Evolutionary conservation across 352 stramenopile genomes (phyloP).

Genomic region (Hyaloperonospora brassicae): DNA sequence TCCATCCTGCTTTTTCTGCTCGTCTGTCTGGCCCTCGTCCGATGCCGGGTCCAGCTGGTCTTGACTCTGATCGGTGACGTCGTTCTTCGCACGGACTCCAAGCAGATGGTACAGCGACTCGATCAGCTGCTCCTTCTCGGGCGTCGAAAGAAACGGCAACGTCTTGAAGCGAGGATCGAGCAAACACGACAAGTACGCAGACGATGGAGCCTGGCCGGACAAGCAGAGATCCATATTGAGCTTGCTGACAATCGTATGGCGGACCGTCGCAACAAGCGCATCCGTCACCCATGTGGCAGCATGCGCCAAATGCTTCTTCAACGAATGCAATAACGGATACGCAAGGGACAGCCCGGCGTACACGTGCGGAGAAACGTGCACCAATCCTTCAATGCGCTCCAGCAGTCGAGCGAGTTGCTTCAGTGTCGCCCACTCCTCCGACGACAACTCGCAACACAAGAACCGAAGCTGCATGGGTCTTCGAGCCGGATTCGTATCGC

Average conservation of each 20-base stretch:
- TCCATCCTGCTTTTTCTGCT: constrained; percentile 18
- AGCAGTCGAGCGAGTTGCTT: constrained; percentile 60
- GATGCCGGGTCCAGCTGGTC: constrained; percentile 5
- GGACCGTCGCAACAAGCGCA: constrained; percentile 49
- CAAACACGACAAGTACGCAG: constrained; percentile 58
- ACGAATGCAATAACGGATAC: constrained; percentile 55
- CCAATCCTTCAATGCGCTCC: constrained; percentile 56
- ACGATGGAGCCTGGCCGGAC: constrained; percentile 37
- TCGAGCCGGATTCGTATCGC: constrained; percentile 58
- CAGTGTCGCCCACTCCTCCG: constrained; percentile 56
- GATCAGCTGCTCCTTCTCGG: constrained; percentile 45
- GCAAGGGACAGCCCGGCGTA: constrained; percentile 67
- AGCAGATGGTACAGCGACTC: constrained; percentile 50
- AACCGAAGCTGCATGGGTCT: constrained; percentile 73
- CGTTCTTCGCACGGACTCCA: constrained; percentile 31
- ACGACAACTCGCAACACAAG: constrained; percentile 62
- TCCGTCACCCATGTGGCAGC: constrained; percentile 56
- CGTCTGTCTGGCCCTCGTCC: constrained; percentile 17
- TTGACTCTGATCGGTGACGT: constrained; percentile 16
- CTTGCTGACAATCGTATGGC: constrained; percentile 44
- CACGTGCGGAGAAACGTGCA: constrained; percentile 55
- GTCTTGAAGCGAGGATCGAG: constrained; percentile 71
- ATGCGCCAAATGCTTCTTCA: constrained; percentile 62
- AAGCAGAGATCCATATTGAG: constrained; percentile 50
- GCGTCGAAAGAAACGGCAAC: constrained; percentile 50